phyloP scores from a whole-genome alignment of 768 basidiomycete species.

The Chlorophyllum brunneum region DNA sequence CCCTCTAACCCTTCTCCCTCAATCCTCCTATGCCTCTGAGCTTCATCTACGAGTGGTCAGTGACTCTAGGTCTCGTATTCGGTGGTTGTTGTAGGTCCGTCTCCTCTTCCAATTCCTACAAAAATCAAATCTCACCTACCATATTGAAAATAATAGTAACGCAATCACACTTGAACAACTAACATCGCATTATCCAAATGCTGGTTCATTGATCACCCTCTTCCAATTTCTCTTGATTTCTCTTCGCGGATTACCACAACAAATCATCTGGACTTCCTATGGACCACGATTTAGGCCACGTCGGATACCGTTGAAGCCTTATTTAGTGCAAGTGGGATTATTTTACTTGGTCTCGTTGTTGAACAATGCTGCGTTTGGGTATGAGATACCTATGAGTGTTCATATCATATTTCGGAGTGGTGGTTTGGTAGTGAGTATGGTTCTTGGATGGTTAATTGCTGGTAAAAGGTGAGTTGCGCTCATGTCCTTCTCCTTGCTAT shows the following conservation, averaged over 20 bases:
- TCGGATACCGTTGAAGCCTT: constrained; percentile 66
- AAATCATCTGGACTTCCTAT: constrained; percentile 46
- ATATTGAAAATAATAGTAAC: constrained; percentile 43
- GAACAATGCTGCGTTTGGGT: constrained; percentile 91
- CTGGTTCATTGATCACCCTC: constrained; percentile 84
- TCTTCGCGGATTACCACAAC: constrained; percentile 64
- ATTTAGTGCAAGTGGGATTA: constrained; percentile 76
- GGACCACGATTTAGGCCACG: constrained; percentile 58
- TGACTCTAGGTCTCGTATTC: constrained; percentile 73
- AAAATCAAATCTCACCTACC: neutral
- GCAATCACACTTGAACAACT: constrained; percentile 75
- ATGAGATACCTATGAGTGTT: constrained; percentile 82
- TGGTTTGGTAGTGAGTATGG: constrained; percentile 79
- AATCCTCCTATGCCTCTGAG: neutral
- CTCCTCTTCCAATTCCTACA: constrained; percentile 33
- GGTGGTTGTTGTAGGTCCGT: constrained; percentile 71
- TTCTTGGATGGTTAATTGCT: constrained; percentile 67
- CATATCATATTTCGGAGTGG: constrained; percentile 95
- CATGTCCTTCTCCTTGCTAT: neutral
- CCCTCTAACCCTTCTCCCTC: neutral
- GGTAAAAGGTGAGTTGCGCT: constrained; percentile 51
- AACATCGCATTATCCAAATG: constrained; percentile 61
- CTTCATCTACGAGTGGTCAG: constrained; percentile 39
- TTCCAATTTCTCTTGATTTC: constrained; percentile 81
- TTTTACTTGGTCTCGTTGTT: constrained; percentile 78